Base-by-base conservation (phyloP, 2,329 filamentous ascomycete genomes). In the Alternaria ventricosa region DNA sequence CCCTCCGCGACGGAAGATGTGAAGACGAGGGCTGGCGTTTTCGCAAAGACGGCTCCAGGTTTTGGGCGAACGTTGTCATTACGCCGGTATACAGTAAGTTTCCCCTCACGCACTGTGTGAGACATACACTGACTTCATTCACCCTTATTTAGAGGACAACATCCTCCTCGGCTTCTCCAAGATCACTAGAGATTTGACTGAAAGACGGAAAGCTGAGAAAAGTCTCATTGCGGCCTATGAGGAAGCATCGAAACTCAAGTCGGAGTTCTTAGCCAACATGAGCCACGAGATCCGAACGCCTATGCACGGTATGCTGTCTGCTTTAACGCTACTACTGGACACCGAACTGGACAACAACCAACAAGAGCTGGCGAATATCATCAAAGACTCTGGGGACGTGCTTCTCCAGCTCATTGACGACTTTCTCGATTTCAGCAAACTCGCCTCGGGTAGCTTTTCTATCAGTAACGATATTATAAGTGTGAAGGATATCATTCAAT, bases 381-480 rank as follows among this genome's bases (percentile, higher is more conserved):
- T 90, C 58, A 83, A 87, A 66, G 87, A 89, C 60, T 89, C 87
- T 0, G 87, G 86, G 2, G 83, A 85, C 20, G 81, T 89, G 3
- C 79, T 90, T 22, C 77, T 90, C 18, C 85, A 87, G 65, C 84
- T 90, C 53, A 89, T 90, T 73, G 89, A 90, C 70, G 87, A 89
- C 64, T 88, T 90, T 49, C 82, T 90, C n/a, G 88, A 90, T 76
- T 90, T 88, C 71, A 89, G 88, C 10, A 90, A 89, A 67, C 80
- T 89, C 6, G 84, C 86, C 0, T 87, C 87, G 0, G 87, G 87
- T n/a, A 84, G 82, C 36, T 88, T 90, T 63, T 86, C 86, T 3
- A 82, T 90, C 57, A 85, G 82, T 51, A 75, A 85, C 13, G 86
- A 87, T 67, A 78, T 85, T 30, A 78, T 89, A 61, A 81, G 83